phyloP scores from a whole-genome alignment of 306 rosid genomes.

The Hippophae tibetana region DNA sequence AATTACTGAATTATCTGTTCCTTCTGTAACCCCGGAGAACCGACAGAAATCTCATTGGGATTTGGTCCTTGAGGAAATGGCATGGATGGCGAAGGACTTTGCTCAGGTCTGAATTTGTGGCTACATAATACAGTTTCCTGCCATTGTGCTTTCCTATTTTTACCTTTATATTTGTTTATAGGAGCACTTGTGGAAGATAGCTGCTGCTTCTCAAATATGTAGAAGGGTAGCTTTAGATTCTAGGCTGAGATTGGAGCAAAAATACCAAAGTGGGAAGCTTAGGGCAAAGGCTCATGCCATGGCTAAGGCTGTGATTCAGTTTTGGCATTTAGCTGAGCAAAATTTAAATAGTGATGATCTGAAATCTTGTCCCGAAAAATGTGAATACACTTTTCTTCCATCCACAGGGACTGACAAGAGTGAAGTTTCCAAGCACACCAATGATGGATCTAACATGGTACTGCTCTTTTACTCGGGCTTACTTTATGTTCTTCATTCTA shows the following conservation, averaged over 20 bases:
- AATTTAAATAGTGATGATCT: slow-evolving; percentile 31
- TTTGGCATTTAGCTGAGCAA: slow-evolving; percentile 84
- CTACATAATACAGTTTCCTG: background rate
- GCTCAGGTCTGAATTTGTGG: slow-evolving; percentile 64
- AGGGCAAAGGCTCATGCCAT: slow-evolving; percentile 63
- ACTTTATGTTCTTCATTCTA: slow-evolving; percentile 10
- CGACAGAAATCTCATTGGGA: slow-evolving; percentile 78
- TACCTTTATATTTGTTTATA: slow-evolving; percentile 20
- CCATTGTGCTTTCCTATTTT: background rate
- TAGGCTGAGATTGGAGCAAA: slow-evolving; percentile 54
- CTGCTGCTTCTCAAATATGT: slow-evolving; percentile 79
- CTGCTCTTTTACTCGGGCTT: slow-evolving; percentile 24
- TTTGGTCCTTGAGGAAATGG: slow-evolving; percentile 93
- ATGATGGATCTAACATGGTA: slow-evolving; percentile 30
- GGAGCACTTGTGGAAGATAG: slow-evolving; percentile 96
- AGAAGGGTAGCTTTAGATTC: slow-evolving; percentile 57
- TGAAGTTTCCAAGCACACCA: slow-evolving; percentile 33
- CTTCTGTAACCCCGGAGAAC: slow-evolving; percentile 40
- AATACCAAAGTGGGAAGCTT: slow-evolving; percentile 35
- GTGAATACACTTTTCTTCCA: slow-evolving; percentile 19
- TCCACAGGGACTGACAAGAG: slow-evolving; percentile 24
- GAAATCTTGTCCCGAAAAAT: slow-evolving; percentile 16
- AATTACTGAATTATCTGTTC: slow-evolving; percentile 73
- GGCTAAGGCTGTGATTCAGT: slow-evolving; percentile 86
- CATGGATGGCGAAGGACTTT: slow-evolving; percentile 99